These are phyloP conservation scores for Aspergillus coremiiformis DNA, from an alignment of 495 filamentous ascomycete species.

Conservation along the genomic window DNA sequence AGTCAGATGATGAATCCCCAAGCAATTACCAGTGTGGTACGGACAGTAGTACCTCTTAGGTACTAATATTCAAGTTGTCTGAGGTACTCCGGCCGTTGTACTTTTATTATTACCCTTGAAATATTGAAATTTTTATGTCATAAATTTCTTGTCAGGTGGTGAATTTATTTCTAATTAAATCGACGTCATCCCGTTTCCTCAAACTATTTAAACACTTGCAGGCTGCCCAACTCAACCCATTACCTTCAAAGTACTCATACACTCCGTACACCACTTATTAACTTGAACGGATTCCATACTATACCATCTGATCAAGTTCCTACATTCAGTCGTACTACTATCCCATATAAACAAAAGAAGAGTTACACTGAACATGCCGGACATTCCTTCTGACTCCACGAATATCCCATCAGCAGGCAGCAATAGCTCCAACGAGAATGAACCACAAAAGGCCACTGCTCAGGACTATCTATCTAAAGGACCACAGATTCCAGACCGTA, in stretches of 20 bases:
- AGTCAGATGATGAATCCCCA: no score
- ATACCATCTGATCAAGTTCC: no score
- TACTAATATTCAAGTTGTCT: no score
- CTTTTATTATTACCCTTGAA: no score
- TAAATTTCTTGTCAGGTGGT: not conserved
- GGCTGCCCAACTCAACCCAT: no score
- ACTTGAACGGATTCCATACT: not conserved
- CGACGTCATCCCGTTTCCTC: not conserved
- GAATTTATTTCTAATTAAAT: not conserved
- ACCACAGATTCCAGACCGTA: slow-evolving; percentile 39
- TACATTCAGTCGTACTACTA: not conserved
- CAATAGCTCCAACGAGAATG: slow-evolving; percentile 16
- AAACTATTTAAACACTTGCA: not conserved
- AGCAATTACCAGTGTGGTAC: no score
- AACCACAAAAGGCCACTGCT: slow-evolving; percentile 26
- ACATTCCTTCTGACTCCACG: slow-evolving; percentile 26
- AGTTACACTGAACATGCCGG: slow-evolving; percentile 35
- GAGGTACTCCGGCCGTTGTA: no score
- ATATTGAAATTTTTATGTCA: no score
- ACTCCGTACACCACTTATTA: no score
- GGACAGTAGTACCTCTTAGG: no score
- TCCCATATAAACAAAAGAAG: no score
- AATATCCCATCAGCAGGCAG: slow-evolving; percentile 17
- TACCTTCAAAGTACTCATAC: no score
- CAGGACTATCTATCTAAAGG: slow-evolving; percentile 38